A percentile compares a stretch with the other conserved stretches of the same genome.
Evolutionary conservation across 2,329 filamentous ascomycete genomes (phyloP).

Genomic region (Neofusicoccum sp.): DNA sequence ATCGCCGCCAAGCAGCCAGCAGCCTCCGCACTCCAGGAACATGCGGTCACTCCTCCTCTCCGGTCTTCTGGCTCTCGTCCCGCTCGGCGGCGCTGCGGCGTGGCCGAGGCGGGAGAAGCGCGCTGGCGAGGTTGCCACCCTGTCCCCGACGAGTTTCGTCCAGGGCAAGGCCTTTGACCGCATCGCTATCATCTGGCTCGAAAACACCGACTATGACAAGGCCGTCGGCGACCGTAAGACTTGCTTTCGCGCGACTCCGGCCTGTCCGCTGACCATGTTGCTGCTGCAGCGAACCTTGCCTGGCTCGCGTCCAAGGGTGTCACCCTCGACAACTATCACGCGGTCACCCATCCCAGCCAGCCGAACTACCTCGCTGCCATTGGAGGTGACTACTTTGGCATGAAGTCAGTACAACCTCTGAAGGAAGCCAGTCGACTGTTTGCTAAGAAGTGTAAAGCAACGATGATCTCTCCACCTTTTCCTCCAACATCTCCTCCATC

Average conservation of each 20-base stretch:
- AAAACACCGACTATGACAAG: constrained; percentile 70
- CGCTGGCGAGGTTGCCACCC: neutral
- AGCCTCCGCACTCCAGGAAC: neutral
- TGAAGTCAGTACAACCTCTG: constrained; percentile 39
- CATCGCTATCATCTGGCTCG: constrained; percentile 71
- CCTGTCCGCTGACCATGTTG: constrained; percentile 23
- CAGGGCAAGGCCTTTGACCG: constrained; percentile 72
- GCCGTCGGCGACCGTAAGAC: constrained; percentile 60
- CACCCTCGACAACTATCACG: constrained; percentile 55
- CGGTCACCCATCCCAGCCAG: constrained; percentile 69
- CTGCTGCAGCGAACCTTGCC: constrained; percentile 47
- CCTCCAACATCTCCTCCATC: constrained; percentile 42
- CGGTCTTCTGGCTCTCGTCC: neutral
- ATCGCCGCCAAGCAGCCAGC: neutral
- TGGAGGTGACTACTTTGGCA: constrained; percentile 71
- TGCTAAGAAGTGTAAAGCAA: constrained; percentile 43
- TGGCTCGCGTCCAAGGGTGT: constrained; percentile 63
- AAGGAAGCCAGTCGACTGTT: neutral
- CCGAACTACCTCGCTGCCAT: constrained; percentile 72
- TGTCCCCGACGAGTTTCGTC: neutral
- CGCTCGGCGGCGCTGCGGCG: neutral
- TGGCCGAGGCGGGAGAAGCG: neutral
- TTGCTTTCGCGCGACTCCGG: neutral
- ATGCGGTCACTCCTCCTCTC: neutral
- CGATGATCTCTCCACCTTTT: constrained; percentile 55